phyloP scores from a whole-genome alignment of 129 eudicot species.

The Centaurea solstitialis region DNA sequence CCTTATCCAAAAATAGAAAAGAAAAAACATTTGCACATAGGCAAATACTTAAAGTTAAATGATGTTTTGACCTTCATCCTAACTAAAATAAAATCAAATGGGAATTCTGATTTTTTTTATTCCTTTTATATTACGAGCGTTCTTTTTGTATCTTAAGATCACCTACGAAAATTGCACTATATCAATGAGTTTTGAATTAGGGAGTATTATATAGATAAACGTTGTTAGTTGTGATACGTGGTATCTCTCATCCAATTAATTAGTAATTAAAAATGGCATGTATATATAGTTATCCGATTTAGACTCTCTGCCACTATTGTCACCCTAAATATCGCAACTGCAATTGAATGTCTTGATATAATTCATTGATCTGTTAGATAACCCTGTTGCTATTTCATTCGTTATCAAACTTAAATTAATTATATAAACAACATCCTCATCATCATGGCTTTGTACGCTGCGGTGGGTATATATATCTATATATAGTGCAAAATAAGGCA shows the following conservation, averaged over 20 bases:
- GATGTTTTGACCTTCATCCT: too few species aligned
- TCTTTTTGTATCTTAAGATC: too few species aligned
- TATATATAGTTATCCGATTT: slow-evolving; percentile 4
- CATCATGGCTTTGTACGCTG: slow-evolving; percentile 28
- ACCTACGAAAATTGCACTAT: too few species aligned
- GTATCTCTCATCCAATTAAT: background rate
- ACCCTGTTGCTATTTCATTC: background rate
- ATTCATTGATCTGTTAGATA: background rate
- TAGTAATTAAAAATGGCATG: too few species aligned
- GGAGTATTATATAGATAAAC: too few species aligned
- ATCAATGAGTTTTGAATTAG: too few species aligned
- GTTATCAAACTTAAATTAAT: background rate
- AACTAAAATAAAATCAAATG: background rate
- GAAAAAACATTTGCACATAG: too few species aligned
- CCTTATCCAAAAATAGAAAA: too few species aligned
- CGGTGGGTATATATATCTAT: slow-evolving; percentile 11
- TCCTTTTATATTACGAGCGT: too few species aligned
- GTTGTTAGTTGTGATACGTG: too few species aligned
- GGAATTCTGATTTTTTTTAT: background rate
- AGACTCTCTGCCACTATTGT: slow-evolving; percentile 6
- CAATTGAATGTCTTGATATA: background rate
- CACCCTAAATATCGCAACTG: slow-evolving; percentile 20
- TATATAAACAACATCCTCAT: background rate
- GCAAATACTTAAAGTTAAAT: too few species aligned
- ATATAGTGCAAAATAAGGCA: too few species aligned